Base-by-base conservation (phyloP, 2,329 filamentous ascomycete species). In the Sporothrix schenckii region DNA sequence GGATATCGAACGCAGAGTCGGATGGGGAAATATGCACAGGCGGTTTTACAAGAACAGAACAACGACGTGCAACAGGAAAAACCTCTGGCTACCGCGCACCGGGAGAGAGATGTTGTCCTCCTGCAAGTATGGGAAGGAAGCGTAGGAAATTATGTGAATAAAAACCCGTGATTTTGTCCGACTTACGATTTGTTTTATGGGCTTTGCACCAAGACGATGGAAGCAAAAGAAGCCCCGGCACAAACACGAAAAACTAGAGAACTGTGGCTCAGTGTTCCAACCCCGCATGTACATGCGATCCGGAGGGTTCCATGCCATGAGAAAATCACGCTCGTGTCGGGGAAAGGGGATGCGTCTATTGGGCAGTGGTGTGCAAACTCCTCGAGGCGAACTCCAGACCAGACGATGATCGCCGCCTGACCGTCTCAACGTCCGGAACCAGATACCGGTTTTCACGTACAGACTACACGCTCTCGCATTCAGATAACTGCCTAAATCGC, bases 351-450 rank as follows among this genome's bases (percentile, higher is more conserved):
- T 14, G 7, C 41, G 41, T 44, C 41, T 44, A 14, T 16, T 44
- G 41, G 41, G 34, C 7, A 30, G 41, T 60, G 7, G 19, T n/a
- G 34, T 60, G 34, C 56, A 61, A 44, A 61, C 56, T 60, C 19
- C 27, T 44, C 56, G 24, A 11, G 39, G n/a, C 56, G 56, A 13
- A 9, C 56, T 34, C 56, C 56, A 44, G 39, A 61, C 56, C 56
- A 24, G 56, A 16, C 56, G 39, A 61, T 24, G 30, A 44, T 44
- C 34, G 5, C 56, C 34, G n/a, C 44, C 34, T 44, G 34, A 24
- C 39, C 34, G 56, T 61, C 39, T 61, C 56, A 44, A 24, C 9
- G 3, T 30, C 56, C 34, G 34, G 30, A 60, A 60, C 54, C 56
- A 60, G 16, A 60, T 41, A 41, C 34, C n/a, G 41, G 41, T 16